Conservation (phyloP, 208 protist genomes). For the Acanthamoeba lenticulata region DNA sequence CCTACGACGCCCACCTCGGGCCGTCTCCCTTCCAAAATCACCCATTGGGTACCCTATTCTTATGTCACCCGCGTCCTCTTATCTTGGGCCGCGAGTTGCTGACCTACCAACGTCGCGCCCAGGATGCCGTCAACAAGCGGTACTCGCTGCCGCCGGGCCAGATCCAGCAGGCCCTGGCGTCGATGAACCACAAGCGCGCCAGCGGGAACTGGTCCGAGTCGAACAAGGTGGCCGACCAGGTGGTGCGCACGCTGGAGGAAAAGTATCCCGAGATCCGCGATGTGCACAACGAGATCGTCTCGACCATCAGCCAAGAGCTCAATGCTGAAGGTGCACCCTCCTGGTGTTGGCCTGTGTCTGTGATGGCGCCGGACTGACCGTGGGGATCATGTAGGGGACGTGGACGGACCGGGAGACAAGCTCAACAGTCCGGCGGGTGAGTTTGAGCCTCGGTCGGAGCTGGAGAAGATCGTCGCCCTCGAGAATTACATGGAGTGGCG, state of each 20-base stretch:
- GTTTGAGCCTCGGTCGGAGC: background rate
- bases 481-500: constrained; percentile 68
- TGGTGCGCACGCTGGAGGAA: constrained; percentile 21
- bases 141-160: constrained; percentile 29
- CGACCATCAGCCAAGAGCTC: background rate
- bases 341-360: background rate
- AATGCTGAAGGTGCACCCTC: background rate
- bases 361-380: background rate
- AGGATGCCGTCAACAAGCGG: constrained; percentile 48
- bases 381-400: background rate
- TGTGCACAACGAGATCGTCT: background rate
- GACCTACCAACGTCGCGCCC: too few relatives aligned
- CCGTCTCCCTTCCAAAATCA: background rate
- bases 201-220: background rate
- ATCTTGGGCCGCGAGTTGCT: background rate
- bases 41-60: background rate
- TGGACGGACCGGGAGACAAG: background rate
- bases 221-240: background rate
- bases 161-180: constrained; percentile 38
- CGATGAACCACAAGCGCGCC: background rate
- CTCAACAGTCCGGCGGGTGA: background rate
- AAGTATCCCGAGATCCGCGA: constrained; percentile 14
- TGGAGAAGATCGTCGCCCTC: constrained; percentile 50
- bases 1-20: background rate
- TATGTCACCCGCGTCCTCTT: too few relatives aligned